phyloP scores from a whole-genome alignment of 768 basidiomycete species.

The Calocera cornea region DNA sequence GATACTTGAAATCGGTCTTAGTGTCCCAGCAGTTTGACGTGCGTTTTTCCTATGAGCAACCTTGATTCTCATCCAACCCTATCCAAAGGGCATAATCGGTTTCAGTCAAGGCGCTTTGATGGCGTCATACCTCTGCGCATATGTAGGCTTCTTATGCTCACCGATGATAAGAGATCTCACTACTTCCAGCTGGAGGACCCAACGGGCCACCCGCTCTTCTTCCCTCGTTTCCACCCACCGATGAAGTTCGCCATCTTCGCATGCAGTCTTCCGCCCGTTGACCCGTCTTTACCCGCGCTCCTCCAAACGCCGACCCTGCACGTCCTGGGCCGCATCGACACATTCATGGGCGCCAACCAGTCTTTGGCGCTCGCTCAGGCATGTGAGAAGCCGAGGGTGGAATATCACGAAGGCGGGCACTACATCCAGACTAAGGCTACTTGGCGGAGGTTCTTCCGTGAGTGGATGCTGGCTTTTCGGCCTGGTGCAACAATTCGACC shows the following conservation, averaged over 20 bases:
- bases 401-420: not conserved
- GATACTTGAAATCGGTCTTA: not conserved
- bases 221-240: not conserved
- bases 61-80: not conserved
- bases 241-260: not conserved
- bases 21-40: not conserved
- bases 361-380: not conserved
- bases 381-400: not conserved
- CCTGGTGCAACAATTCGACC: not conserved
- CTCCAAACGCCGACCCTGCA: not conserved
- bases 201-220: not conserved
- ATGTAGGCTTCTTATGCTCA: not conserved
- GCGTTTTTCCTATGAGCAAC: not conserved
- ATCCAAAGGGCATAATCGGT: slow-evolving; percentile 2
- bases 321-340: not conserved
- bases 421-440: not conserved
- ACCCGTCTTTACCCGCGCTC: not conserved
- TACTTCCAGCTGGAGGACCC: not conserved
- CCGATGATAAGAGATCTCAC: not conserved
- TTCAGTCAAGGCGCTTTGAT: slow-evolving; percentile 5
- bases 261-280: not conserved
- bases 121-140: slow-evolving; percentile 2
- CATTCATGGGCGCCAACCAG: not conserved
- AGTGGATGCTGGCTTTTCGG: not conserved
- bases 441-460: not conserved